Evolutionary conservation across 2,329 filamentous ascomycete genomes (phyloP), one percentile per base, ranked within the genome.

Genomic region (Phoma herbarum): DNA sequence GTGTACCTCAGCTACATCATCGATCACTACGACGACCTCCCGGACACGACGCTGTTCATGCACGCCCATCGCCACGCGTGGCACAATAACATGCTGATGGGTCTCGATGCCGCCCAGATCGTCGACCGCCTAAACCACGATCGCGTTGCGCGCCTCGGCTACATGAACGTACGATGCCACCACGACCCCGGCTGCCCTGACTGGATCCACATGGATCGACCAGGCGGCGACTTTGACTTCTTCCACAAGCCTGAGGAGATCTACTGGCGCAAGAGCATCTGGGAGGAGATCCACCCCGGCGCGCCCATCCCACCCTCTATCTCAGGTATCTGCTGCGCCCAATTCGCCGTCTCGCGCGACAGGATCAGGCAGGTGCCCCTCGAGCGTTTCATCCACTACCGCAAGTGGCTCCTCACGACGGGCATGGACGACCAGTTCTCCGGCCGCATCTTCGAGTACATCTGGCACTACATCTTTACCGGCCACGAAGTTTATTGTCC

Each of bases 1-100:
- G 73, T 76, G 44, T 88, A 88, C 70, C 78, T 88, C 46, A 84
- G 84, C 42, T 88, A 85, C 72, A 83, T 88, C 60, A 85, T 88
- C 69, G 85, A 88, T 62, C 80, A 86, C 69, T 89, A 88, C 72
- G 77, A 87, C 42, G 74, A 81, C 12, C 79, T 88, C 2, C 81
- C 85, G 2, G 86, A 88, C 64, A 81, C 86, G 20, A 77, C 82
- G 42, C 80, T 87, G 48, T 88, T 88, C 74, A 83, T 86, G 77
- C 86, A 88, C 72, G 80, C 84, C 28, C 75, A 78, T 57, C 80
- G 80, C 62, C 76, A 72, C 43, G 82, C 83, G 31, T 88, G 85
- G 86, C 86, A 88, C 72, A 87, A 88, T 66, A 84, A 86, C 62
- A 79, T 82, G 44, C 71, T 86, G 11, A 76, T 85, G 45, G 78